Evolutionary conservation across 2,329 filamentous ascomycete species (phyloP), one percentile per base, ranked within the genome.

Genomic region (Dichotomopilus funicola): DNA sequence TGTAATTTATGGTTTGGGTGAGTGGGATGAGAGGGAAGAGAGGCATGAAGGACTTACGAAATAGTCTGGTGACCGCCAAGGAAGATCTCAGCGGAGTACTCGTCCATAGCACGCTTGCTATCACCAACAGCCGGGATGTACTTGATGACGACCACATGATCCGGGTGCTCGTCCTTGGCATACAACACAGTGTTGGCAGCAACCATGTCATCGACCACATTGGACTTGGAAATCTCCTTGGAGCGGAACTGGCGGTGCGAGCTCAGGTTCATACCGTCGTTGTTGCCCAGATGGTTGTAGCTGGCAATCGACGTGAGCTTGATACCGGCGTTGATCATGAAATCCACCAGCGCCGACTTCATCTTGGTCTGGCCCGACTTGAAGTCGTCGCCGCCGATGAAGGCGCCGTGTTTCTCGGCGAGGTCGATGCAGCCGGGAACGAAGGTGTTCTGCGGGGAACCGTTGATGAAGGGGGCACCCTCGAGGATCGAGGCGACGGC

Each of bases 281-380:
- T 99, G 83, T 99, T 99, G 68, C 94, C 94, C 54, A 99, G 86
- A 73, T 99, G 94, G 79, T 99, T 99, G 85, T 99, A 99, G 75
- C 89, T 95, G 62, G 94, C 90, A 75, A 99, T 97, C 42, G 91
- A 96, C 58, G 92, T 97, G 69, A 99, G 85, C 79, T 96, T 96
- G 82, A 99, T 97, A 71, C 94, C 94, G 48, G 94, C 94, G 71
- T 86, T 96, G 85, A 99, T 96, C 71, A 99, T 76, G 78, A 99
- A 99, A 75, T 99, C 94, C 46, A 97, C 94, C 35, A 99, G 84
- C 19, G 94, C 94, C 58, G 94, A 97, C 79, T 99, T 99, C 94
- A 99, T 99, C 85, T 99, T 99, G 71, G 94, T 99, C 80, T 99
- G 94, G 61, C 94, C 94, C 60, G 94, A 97, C 79, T 99, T 99